Evolutionary conservation across 371 early-diverging fungal genomes (phyloP).

Genomic region (Dichotomocladium elegans): DNA sequence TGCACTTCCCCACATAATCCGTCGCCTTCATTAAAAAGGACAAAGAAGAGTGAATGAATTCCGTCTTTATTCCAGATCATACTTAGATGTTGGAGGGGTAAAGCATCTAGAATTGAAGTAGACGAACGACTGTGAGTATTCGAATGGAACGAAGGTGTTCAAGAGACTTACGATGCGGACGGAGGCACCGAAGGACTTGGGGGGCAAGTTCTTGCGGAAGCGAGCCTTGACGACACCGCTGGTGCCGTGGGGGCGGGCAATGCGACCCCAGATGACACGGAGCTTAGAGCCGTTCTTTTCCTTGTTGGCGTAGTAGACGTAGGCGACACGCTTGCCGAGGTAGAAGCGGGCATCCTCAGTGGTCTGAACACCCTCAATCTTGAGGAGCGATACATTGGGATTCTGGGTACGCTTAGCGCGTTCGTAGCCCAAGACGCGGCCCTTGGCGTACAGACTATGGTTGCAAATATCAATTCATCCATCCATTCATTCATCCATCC

Average conservation of each 20-base stretch:
- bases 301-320: constrained; percentile 85
- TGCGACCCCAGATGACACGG: constrained; percentile 96
- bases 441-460: constrained; percentile 94
- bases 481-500: constrained; percentile 10
- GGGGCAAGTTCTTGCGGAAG: constrained; percentile 95
- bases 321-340: constrained; percentile 86
- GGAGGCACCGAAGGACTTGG: constrained; percentile 88
- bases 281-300: constrained; percentile 88
- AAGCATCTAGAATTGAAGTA: constrained; percentile 65
- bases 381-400: constrained; percentile 87
- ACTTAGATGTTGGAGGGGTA: constrained; percentile 90
- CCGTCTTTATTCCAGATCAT: neutral
- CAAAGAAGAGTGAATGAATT: constrained; percentile 5
- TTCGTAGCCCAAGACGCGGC: constrained; percentile 92
- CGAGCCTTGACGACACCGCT: constrained; percentile 95
- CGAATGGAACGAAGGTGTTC: neutral
- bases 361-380: constrained; percentile 90
- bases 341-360: constrained; percentile 86
- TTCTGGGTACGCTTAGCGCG: constrained; percentile 90
- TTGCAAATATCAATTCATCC: constrained; percentile 4
- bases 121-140: neutral
- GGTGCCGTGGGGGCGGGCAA: constrained; percentile 94
- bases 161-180: constrained; percentile 80
- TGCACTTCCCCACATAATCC: too few species aligned
- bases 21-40: neutral